Evolutionary conservation across 495 filamentous ascomycete species (phyloP), one percentile per base, ranked within the genome.

Genomic region (Trichocladium antarcticum): DNA sequence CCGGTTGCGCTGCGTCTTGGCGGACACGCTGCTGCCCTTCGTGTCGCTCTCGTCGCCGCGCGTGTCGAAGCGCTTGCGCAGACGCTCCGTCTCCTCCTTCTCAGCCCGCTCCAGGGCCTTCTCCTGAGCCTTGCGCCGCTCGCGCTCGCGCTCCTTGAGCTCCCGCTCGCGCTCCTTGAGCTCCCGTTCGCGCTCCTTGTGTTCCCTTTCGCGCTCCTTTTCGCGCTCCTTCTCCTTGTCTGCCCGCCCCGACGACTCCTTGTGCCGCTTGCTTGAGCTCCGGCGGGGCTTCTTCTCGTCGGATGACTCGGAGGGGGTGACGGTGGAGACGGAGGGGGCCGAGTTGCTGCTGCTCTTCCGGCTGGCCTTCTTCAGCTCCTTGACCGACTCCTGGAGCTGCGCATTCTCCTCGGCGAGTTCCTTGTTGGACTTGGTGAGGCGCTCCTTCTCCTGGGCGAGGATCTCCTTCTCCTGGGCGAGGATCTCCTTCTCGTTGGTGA

Each of bases 401-500:
- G 78, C 73, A 52, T 90, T 92, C 77, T 93, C 89, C 53, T 87
- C 78, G 24, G 84, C 75, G 15, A 90, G 74, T 50, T 84, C 83
- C 71, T 93, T 95, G 15, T 89, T 84, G 63, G 94, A 85, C 27
- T 76, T 81, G 59, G 92, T 87, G 16, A 77, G 69, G 83, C 90
- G 87, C 49, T 87, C 80, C 17, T 59, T 62, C 31, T 56, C 54
- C n/a, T 54, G 45, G 4, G 3, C n/a, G 22, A 62, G 43, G 20
- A 53, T 14, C 58, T 95, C 85, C 44, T 94, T 84, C 1, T 88
- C 87, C 61, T 95, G 88, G 31, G 90, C 66, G 6, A 89, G n/a
- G n/a, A n/a, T n/a, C 58, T 95, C 85, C 44, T 94, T 84, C 1
- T 88, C 87, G 61, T 95, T 89, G 31, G 90, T 65, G 6, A 89